A percentile compares a stretch with the other conserved stretches of the same genome.
Evolutionary conservation across 345 rosid genomes (phyloP).

Genomic region (Dipteronia dyeriana): DNA sequence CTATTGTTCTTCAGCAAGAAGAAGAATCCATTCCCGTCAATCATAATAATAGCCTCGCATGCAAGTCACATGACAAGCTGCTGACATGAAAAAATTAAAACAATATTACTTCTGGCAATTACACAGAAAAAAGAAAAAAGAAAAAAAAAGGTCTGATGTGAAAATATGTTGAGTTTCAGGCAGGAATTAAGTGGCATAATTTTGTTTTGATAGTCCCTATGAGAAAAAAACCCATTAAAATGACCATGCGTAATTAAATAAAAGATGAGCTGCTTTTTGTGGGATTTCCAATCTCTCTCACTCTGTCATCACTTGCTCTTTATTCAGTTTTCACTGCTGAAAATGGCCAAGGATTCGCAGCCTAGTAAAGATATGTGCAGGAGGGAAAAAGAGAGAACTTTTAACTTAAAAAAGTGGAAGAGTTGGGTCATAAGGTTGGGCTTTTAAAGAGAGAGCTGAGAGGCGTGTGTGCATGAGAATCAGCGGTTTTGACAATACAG

Average conservation of each 20-base stretch:
- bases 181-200: background rate
- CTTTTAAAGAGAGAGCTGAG: constrained; percentile 15
- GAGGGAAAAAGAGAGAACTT: background rate
- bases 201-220: constrained; percentile 25
- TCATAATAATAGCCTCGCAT: constrained; percentile 16
- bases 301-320: background rate
- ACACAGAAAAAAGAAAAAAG: constrained; percentile 1
- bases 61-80: constrained; percentile 23
- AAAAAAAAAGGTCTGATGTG: background rate
- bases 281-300: constrained; percentile 10
- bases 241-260: background rate
- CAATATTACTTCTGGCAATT: constrained; percentile 17
- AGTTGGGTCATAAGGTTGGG: constrained; percentile 16
- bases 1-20: constrained; percentile 16
- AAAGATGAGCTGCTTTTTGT: constrained; percentile 2
- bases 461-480: constrained; percentile 26
- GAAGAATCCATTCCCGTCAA: constrained; percentile 19
- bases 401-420: background rate
- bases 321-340: constrained; percentile 9
- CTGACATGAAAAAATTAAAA: constrained; percentile 15
- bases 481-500: constrained; percentile 5
- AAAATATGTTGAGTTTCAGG: background rate
- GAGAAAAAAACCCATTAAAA: background rate
- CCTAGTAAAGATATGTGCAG: constrained; percentile 6
- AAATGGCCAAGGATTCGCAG: constrained; percentile 17